Base-by-base conservation (phyloP, 495 filamentous ascomycete genomes). In the Podospora bellae-mahoneyi region DNA sequence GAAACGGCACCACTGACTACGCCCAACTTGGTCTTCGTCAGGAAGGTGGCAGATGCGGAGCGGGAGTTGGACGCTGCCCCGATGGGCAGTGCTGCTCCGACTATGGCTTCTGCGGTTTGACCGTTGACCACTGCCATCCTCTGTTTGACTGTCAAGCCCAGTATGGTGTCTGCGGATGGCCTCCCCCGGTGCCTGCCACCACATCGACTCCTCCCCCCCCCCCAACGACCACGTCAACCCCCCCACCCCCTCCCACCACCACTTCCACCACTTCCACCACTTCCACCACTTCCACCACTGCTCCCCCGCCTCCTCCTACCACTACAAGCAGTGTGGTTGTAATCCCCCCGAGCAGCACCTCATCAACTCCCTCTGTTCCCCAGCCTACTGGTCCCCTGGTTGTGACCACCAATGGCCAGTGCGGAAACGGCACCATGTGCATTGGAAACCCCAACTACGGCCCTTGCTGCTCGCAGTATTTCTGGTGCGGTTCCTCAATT, bases 71-170 rank as follows among this genome's bases (percentile, higher is more conserved):
- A 7, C 68, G 65, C 13, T 79, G 77, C 66, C 62, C 70, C 1
- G 68, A 60, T 15, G 60, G 69, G 56, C 69, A 61, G 66, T 84
- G 81, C 71, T 84, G 79, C 69, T 78, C 75, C 65, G 75, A 80
- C 65, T 79, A 82, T 69, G 82, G 84, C 23, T 87, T 74, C 70
- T 86, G 84, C 70, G 86, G 85, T 53, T 74, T 78, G 53, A 73
- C 76, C 18, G 66, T 73, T 27, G 77, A 78, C 63, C 86, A 86
- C 66, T 88, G 86, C 73, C 78, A 79, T 16, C 76, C 76, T 10
- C 66, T 73, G 2, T 75, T 79, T 55, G 82, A 83, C 26, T 88
- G 86, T 66, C 86, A 87, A 74, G 23, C 75, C 3, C 69, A 72
- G 16, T 84, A 76, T 64, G 82, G 82, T 30, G 70, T 69, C 0